Conservation (phyloP, 345 rosid genomes). For the Eucalyptus regnans region DNA sequence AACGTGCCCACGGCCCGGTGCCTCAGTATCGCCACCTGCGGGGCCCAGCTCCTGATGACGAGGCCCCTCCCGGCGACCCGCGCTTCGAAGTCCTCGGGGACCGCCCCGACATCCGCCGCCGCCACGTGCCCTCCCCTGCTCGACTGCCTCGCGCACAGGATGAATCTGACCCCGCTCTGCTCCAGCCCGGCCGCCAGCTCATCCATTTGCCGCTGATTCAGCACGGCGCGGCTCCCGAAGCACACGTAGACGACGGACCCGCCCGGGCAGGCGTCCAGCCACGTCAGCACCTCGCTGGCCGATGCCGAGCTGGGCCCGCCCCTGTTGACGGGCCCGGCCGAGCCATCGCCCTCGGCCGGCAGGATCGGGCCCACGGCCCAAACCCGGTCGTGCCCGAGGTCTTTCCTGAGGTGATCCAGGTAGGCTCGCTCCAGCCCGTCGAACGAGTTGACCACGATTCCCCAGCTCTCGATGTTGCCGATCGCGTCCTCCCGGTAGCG, state of each 20-base stretch:
- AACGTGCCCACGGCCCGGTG: conserved; percentile 52
- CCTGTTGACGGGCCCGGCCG: neutral
- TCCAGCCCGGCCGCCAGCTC: conserved; percentile 39
- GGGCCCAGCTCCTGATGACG: conserved; percentile 45
- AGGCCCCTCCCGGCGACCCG: conserved; percentile 26
- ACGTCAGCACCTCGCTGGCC: conserved; percentile 1
- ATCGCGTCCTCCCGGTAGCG: neutral
- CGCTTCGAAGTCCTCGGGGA: conserved; percentile 37
- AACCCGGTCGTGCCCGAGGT: conserved; percentile 30
- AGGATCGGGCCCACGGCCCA: conserved; percentile 51
- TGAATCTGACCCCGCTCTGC: conserved; percentile 29
- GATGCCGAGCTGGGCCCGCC: neutral
- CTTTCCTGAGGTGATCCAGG: conserved; percentile 17
- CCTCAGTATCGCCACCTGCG: conserved; percentile 30
- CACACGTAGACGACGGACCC: conserved; percentile 48
- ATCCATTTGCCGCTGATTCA: conserved; percentile 24
- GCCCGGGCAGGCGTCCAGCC: conserved; percentile 43
- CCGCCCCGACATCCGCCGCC: neutral
- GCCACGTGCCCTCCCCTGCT: conserved; percentile 1
- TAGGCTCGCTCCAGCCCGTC: conserved; percentile 29
- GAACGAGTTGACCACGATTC: conserved; percentile 36
- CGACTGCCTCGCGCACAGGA: conserved; percentile 38
- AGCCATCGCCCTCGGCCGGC: conserved; percentile 11
- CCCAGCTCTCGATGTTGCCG: conserved; percentile 9
- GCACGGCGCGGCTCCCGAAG: conserved; percentile 49